These are phyloP conservation scores for Xylaria palmicola DNA, from an alignment of 495 filamentous ascomycete species.

Conservation along the genomic window DNA sequence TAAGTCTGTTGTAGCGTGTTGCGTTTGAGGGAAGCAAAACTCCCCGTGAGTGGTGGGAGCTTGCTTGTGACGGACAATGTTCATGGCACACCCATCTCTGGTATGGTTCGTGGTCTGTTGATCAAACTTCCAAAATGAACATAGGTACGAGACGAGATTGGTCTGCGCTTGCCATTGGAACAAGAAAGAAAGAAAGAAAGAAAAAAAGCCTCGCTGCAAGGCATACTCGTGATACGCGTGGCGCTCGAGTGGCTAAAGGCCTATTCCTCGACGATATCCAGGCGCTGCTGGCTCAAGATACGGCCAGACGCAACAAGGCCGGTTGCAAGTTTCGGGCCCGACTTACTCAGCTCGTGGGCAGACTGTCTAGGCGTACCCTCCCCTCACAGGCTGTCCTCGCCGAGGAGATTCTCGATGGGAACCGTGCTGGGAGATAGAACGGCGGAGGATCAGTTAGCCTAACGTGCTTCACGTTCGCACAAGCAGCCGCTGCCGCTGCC, in stretches of 20 bases:
- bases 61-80: too few species aligned
- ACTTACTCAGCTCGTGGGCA: background rate
- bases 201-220: background rate
- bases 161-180: too few species aligned
- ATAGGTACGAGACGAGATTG: too few species aligned
- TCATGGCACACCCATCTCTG: too few species aligned
- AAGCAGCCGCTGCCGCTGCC: slow-evolving; percentile 6
- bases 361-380: slow-evolving; percentile 1
- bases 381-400: slow-evolving; percentile 6
- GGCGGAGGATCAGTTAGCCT: background rate
- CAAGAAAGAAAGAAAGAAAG: background rate
- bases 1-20: too few species aligned
- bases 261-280: background rate
- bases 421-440: background rate
- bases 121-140: too few species aligned
- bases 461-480: background rate
- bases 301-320: background rate
- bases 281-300: background rate
- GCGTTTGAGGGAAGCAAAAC: too few species aligned
- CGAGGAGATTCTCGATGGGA: background rate
- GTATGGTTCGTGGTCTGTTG: too few species aligned
- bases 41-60: too few species aligned
- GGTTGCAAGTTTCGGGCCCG: background rate
- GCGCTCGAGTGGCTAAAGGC: background rate
- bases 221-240: slow-evolving; percentile 1